phyloP scores from a whole-genome alignment of 805 yeast species.

The Spathaspora girioi region DNA sequence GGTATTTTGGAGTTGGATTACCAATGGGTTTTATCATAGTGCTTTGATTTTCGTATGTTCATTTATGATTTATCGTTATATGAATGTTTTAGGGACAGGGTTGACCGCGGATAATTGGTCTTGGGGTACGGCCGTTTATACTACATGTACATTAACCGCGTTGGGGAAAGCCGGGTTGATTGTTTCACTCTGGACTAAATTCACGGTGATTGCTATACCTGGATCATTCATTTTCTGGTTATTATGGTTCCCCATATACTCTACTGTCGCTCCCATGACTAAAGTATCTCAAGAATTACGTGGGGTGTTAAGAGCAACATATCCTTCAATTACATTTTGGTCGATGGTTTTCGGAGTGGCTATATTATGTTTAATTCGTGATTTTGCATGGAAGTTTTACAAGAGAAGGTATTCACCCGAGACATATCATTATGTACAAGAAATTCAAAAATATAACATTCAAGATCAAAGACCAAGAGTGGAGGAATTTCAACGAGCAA shows the following conservation, averaged over 20 bases:
- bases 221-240: constrained; percentile 89
- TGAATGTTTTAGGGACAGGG: constrained; percentile 66
- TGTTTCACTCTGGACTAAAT: constrained; percentile 93
- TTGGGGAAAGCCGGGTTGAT: constrained; percentile 93
- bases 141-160: constrained; percentile 83
- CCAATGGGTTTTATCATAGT: constrained; percentile 93
- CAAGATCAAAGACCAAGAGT: constrained; percentile 94
- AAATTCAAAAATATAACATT: constrained; percentile 90
- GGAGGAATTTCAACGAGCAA: constrained; percentile 95
- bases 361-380: constrained; percentile 74
- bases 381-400: constrained; percentile 90
- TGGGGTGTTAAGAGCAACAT: constrained; percentile 75
- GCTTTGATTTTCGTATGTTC: constrained; percentile 77
- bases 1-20: constrained; percentile 96
- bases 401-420: constrained; percentile 91
- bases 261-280: constrained; percentile 77
- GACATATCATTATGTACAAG: constrained; percentile 92
- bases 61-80: constrained; percentile 61
- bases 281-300: constrained; percentile 79
- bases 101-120: constrained; percentile 83
- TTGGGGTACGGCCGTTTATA: constrained; percentile 88
- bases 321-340: constrained; percentile 82
- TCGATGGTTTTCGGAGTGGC: constrained; percentile 74
- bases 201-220: constrained; percentile 87
- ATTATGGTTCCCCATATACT: constrained; percentile 80